Evolutionary conservation across 2,329 filamentous ascomycete genomes (phyloP), one percentile per base, ranked within the genome.

Genomic region (Botryotinia narcissicola): DNA sequence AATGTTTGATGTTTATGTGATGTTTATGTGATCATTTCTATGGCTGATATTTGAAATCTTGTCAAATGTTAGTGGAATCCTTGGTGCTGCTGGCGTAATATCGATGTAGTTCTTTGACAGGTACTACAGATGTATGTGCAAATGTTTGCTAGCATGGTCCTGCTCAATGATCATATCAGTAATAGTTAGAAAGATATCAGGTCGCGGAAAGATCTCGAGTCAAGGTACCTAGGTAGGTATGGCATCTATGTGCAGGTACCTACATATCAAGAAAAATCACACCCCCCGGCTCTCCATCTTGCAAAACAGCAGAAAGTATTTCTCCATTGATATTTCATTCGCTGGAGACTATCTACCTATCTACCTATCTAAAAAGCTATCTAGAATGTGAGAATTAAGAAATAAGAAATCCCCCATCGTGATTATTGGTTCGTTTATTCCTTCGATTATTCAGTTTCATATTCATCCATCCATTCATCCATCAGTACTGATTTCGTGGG

Each of bases 311-410:
- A 48, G n/a, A 9, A 25, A 18, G 8, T 18, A 40, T n/a, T 37
- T 51, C 32, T 18, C 46, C 44, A 51, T 40, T 40, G 32, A 29
- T 25, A 40, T 37, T 54, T 29, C 32, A 40, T 54, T 37, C 14
- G 40, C 40, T 22, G 40, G 35, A 32, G 61, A 63, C 61, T 62
- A 62, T 62, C 60, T 62, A 61, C 59, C 35, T 62, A 63, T 44
- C 40, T 63, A 63, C 25, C 25, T 51, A 48, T 48, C 22, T 51
- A 29, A 29, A 18, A 10, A 1, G 8, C 14, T 62, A 42, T 8
- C 9, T 25, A 32, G 5, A 51, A 10, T 4, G 12, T 12, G 37
- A 12, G 0, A 40, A 40, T 12, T 40, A 2, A 40, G 37, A 40
- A 42, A 37, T 22, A 22, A 51, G n/a, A n/a, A 67, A 37, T 67